Percentiles rank a stretch among this genome's conserved stretches.
Conservation (phyloP, 306 rosid genomes). For the Begonia peltatifolia region DNA sequence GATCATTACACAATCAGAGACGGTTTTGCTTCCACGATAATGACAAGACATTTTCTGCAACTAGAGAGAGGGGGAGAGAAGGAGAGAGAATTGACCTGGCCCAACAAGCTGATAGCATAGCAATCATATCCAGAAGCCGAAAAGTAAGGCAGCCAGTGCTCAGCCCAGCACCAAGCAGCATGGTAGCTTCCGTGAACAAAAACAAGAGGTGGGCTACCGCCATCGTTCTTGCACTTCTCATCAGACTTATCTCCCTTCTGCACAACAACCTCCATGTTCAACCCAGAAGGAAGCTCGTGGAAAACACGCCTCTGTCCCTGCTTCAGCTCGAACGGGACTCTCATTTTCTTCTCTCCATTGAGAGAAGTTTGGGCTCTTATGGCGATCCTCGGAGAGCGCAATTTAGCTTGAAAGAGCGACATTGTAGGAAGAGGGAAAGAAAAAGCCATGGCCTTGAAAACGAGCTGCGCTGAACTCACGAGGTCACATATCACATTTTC, state of each 20-base stretch:
- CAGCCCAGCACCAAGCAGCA: slow-evolving; percentile 96
- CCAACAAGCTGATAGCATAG: slow-evolving; percentile 67
- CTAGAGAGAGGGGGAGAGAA: slow-evolving; percentile 4
- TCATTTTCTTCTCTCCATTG: slow-evolving; percentile 24
- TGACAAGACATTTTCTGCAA: background rate
- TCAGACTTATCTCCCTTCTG: slow-evolving; percentile 27
- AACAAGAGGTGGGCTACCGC: slow-evolving; percentile 39
- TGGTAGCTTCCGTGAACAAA: slow-evolving; percentile 95
- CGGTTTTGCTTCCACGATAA: too few relatives aligned
- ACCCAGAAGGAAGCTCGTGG: slow-evolving; percentile 66
- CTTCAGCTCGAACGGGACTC: slow-evolving; percentile 36
- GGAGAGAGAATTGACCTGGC: slow-evolving; percentile 33
- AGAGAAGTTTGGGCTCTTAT: background rate
- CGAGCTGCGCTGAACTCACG: background rate
- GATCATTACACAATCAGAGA: too few relatives aligned
- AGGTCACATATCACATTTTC: too few relatives aligned
- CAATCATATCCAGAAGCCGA: slow-evolving; percentile 63
- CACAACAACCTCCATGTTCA: slow-evolving; percentile 58
- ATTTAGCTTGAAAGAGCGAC: background rate
- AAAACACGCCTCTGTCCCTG: slow-evolving; percentile 62
- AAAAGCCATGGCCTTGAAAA: background rate
- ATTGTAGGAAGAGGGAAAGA: background rate
- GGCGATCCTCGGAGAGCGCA: background rate
- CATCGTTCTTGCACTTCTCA: slow-evolving; percentile 1
- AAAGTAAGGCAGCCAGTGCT: slow-evolving; percentile 80